A percentile compares a stretch with the other conserved stretches of the same genome.
phyloP scores from a whole-genome alignment of 1,139 yeast genomes.

The Candida sanyaensis region DNA sequence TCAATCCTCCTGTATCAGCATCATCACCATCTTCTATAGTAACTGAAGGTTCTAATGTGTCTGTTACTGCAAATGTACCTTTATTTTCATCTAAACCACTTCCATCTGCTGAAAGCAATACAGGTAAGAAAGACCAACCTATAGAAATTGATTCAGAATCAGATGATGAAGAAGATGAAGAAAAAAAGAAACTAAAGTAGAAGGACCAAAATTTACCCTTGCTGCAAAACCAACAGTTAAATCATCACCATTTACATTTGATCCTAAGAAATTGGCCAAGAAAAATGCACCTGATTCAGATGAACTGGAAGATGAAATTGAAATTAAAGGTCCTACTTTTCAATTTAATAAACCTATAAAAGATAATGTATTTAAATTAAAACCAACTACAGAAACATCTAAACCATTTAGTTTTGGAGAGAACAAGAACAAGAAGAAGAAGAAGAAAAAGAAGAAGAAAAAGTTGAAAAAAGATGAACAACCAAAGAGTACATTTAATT shows the following conservation, averaged over 20 bases:
- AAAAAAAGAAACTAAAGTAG: conserved; percentile 47
- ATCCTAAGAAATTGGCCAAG: conserved; percentile 42
- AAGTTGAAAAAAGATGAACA: conserved; percentile 11
- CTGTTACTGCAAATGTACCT: conserved; percentile 5
- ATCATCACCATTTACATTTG: conserved; percentile 59
- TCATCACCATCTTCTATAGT: not conserved
- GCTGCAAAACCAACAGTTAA: conserved; percentile 54
- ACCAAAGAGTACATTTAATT: not conserved
- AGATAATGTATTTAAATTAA: conserved; percentile 51
- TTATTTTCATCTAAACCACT: not conserved
- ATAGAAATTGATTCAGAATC: conserved; percentile 18
- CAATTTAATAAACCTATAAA: conserved; percentile 49
- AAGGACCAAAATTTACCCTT: conserved; percentile 69
- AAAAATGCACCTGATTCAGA: conserved; percentile 38
- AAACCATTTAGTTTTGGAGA: conserved; percentile 2
- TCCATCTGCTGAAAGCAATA: conserved; percentile 6
- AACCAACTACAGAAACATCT: not conserved
- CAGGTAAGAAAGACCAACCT: conserved; percentile 10
- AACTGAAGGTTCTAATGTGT: not conserved
- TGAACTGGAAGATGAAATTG: conserved; percentile 57
- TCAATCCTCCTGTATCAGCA: conserved; percentile 3
- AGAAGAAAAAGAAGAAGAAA: conserved; percentile 4
- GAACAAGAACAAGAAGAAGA: too few relatives aligned
- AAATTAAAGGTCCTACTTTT: conserved; percentile 68
- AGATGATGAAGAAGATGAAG: conserved; percentile 40